Base-by-base conservation (phyloP, 2,329 filamentous ascomycete species). In the Harringtonia lauricola region DNA sequence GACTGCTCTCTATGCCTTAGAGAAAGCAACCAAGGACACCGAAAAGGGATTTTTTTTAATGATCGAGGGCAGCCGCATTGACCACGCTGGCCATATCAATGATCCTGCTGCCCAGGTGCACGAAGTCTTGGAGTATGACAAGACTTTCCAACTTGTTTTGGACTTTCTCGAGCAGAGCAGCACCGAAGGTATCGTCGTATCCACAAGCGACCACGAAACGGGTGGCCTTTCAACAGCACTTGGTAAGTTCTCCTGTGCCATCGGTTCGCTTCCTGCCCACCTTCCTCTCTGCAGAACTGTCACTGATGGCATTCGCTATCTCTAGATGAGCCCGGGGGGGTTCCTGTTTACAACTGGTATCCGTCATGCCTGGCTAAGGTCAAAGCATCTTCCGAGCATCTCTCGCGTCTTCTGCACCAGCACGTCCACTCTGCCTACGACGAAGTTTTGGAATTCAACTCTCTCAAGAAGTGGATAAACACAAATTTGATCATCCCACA, bases 11-110 rank as follows among this genome's bases (percentile, higher is more conserved):
- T 77, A 73, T 14, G 80, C 86, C 1, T 74, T 98, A 21, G 83
- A 83, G 49, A 79, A 80, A 47, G 92, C 89, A 0, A 95, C 92
- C 0, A 71, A 76, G 56, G 71, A 89, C 57, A 87, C 77, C 49
- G 87, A 96, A 35, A 80, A 94, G 62, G 92, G 92, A 5, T 98
- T 96, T 70, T 98, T 98, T 65, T 70, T 98, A 54, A 95, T 98
- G 90, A 94, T 98, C 48, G 92, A 98, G 63, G 92, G 89, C 5
- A 94, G 86, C 55, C 76, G 92, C 35, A 96, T 98, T 55, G 92
- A 98, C 57, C 92, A 98, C 59, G 90, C 92, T 4, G 92, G 88
- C 8, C 86, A 92, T 58, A 76, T 75, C 50, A 92, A 92, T 54
- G 86, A 92, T 54, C 85, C 86, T 0, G 85, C 83, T 10, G 83